Conservation (phyloP, 208 protist species). For the Trypanosoma vivax region DNA sequence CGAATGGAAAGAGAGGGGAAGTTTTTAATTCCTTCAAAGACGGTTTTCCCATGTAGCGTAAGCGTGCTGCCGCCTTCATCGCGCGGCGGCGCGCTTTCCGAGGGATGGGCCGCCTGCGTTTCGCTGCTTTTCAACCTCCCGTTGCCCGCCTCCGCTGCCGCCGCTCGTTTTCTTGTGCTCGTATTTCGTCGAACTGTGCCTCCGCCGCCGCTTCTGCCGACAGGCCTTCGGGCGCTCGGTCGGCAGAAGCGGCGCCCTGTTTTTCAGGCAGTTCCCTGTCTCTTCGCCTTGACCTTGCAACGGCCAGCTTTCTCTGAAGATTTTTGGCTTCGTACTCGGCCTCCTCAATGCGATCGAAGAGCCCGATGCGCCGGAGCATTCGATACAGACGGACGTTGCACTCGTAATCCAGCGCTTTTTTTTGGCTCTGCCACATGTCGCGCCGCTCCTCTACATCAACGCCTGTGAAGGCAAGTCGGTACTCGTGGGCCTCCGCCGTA, state of each 20-base stretch:
- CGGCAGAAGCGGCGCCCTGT: background rate
- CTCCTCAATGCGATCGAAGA: conserved; percentile 67
- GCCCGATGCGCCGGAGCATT: conserved; percentile 38
- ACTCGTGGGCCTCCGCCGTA: conserved; percentile 70
- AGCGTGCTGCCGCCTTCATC: background rate
- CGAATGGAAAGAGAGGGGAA: background rate
- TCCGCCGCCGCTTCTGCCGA: conserved; percentile 18
- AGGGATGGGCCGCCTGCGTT: background rate
- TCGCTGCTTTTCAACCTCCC: background rate
- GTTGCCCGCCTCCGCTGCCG: conserved; percentile 1
- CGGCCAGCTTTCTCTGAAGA: conserved; percentile 37
- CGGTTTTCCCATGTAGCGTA: background rate
- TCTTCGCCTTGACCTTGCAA: conserved; percentile 33
- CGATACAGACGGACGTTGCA: conserved; percentile 72
- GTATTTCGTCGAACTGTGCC: conserved; percentile 23
- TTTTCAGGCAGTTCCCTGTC: conserved; percentile 10
- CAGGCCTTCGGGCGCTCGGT: background rate
- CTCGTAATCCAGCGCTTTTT: conserved; percentile 79
- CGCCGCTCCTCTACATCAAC: conserved; percentile 62
- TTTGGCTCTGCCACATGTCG: conserved; percentile 68
- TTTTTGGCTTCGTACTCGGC: conserved; percentile 70
- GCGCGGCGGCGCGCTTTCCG: background rate
- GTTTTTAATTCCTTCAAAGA: background rate
- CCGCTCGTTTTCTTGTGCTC: conserved; percentile 18
- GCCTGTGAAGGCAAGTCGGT: conserved; percentile 63